Conservation (phyloP, 176 grass and related monocot genomes). For the Rhynchospora pubera region DNA sequence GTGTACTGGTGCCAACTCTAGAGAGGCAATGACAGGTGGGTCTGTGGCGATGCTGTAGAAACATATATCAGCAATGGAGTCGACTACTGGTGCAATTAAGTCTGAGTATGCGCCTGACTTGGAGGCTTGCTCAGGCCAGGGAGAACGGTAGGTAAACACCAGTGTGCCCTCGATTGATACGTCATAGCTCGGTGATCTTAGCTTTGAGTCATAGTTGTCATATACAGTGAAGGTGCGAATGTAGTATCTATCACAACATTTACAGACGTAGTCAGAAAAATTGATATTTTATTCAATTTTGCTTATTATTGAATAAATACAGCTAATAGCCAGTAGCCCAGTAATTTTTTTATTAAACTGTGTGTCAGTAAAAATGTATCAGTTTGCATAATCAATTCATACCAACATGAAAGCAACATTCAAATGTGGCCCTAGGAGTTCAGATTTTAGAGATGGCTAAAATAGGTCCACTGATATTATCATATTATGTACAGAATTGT, state of each 20-base stretch:
- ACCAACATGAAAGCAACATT: too few species aligned
- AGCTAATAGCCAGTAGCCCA: too few species aligned
- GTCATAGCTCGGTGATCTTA: constrained; percentile 77
- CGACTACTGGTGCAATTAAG: constrained; percentile 62
- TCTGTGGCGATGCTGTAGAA: constrained; percentile 98
- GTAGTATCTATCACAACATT: constrained; percentile 55
- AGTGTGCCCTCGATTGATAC: constrained; percentile 87
- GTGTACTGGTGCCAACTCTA: constrained; percentile 72
- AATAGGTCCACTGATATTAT: neutral
- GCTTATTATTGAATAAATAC: neutral
- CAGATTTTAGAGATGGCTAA: too few species aligned
- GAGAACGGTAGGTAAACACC: constrained; percentile 80
- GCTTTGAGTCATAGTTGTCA: constrained; percentile 97
- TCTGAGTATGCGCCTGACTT: constrained; percentile 96
- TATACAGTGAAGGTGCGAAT: constrained; percentile 94
- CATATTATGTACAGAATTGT: neutral
- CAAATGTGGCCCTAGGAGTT: too few species aligned
- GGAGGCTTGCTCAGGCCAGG: constrained; percentile 75
- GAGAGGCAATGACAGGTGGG: constrained; percentile 68
- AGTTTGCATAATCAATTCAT: neutral
- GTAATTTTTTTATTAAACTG: too few species aligned
- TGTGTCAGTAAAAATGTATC: neutral
- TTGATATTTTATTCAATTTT: neutral
- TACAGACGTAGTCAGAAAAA: neutral
- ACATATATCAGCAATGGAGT: constrained; percentile 61